Percentiles rank a stretch among this genome's conserved stretches.
Conservation (phyloP, 345 rosid genomes). For the Hibiscus syriacus region DNA sequence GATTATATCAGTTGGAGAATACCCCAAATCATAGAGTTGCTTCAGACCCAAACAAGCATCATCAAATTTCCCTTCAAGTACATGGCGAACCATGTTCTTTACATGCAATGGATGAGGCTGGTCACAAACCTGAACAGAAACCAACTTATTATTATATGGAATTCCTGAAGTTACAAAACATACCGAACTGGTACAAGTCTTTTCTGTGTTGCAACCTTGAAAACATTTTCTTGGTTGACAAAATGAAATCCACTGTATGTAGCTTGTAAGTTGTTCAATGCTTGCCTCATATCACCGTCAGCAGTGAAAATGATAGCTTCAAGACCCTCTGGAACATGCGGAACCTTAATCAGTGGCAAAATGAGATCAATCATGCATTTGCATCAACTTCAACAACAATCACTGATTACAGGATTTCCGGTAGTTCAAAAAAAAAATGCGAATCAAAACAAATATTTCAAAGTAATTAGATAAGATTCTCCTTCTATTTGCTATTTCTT, state of each 20-base stretch:
- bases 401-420: background rate
- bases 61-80: conserved; percentile 81
- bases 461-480: background rate
- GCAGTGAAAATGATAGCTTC: conserved; percentile 97
- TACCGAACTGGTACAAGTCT: background rate
- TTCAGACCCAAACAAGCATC: conserved; percentile 81
- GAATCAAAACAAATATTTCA: background rate
- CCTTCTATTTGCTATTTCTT: background rate
- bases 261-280: conserved; percentile 93
- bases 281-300: conserved; percentile 99
- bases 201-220: conserved; percentile 51
- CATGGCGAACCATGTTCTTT: conserved; percentile 76
- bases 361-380: conserved; percentile 9
- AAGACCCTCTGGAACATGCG: conserved; percentile 88
- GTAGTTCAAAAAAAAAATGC: background rate
- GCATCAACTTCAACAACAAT: background rate
- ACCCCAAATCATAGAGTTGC: conserved; percentile 87
- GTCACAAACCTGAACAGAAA: conserved; percentile 67
- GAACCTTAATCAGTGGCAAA: conserved; percentile 52
- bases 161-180: background rate
- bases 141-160: background rate
- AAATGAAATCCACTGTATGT: conserved; percentile 86
- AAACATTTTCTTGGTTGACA: conserved; percentile 91
- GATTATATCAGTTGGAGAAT: conserved; percentile 95
- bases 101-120: conserved; percentile 97